phyloP scores from a whole-genome alignment of 192 early-diverging fungal species.

The Spizellomyces sp. region DNA sequence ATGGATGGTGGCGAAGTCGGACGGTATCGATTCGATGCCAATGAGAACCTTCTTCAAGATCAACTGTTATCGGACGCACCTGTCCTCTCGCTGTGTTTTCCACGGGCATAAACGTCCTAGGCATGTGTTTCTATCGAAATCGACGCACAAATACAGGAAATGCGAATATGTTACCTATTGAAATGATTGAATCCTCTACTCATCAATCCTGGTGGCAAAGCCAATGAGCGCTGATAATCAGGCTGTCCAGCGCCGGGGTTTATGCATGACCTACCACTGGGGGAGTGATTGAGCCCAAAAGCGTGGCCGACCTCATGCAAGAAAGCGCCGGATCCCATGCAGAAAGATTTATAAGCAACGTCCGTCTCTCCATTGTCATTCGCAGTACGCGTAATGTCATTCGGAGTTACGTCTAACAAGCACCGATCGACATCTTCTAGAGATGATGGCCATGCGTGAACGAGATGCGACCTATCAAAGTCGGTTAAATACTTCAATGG shows the following conservation, averaged over 20 bases:
- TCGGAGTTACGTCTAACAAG: conserved; percentile 32
- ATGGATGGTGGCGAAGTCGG: not conserved
- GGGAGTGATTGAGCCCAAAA: conserved; percentile 61
- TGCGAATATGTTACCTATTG: not conserved
- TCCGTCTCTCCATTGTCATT: conserved; percentile 66
- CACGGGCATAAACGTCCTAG: not conserved
- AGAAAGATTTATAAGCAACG: conserved; percentile 62
- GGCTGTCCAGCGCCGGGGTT: too few relatives aligned
- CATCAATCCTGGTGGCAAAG: not conserved
- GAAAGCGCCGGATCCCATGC: conserved; percentile 74
- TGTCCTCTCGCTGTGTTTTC: not conserved
- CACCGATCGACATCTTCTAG: not conserved
- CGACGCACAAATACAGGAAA: not conserved
- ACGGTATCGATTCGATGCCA: not conserved
- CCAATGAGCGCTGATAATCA: too few relatives aligned
- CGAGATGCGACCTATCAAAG: not conserved
- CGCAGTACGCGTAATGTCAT: conserved; percentile 56
- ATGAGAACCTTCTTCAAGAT: not conserved
- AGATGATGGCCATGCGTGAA: not conserved
- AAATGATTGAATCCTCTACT: not conserved
- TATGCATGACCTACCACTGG: conserved; percentile 29
- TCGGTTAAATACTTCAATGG: not conserved
- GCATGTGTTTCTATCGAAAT: not conserved
- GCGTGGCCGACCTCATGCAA: conserved; percentile 74
- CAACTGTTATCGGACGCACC: not conserved